Percentiles rank a stretch among this genome's conserved stretches.
Evolutionary conservation across 495 filamentous ascomycete genomes (phyloP).

Genomic region (Penicillium taxi): DNA sequence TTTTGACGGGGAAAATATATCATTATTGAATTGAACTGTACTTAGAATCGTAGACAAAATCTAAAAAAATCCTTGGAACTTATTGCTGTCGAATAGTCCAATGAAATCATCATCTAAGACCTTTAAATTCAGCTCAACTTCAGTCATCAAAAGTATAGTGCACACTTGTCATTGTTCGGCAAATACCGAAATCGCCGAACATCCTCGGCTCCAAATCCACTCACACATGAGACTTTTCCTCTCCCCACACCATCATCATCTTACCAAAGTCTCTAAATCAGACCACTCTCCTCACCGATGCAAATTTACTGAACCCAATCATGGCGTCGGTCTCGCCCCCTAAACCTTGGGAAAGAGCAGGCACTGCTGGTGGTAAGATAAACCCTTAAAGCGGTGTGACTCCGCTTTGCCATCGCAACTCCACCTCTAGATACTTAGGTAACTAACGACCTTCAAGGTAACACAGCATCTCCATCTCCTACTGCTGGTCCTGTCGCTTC

Average conservation of each 20-base stretch:
- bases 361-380: conserved; percentile 51
- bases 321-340: conserved; percentile 70
- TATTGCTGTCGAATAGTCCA: no score
- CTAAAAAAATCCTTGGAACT: no score
- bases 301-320: conserved; percentile 23
- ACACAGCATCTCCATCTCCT: conserved; percentile 29
- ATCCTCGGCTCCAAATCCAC: conserved; percentile 28
- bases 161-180: background rate
- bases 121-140: no score
- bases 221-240: conserved; percentile 13
- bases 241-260: conserved; percentile 13
- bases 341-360: conserved; percentile 88
- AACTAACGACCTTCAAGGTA: conserved; percentile 23
- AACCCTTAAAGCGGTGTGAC: conserved; percentile 4
- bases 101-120: no score
- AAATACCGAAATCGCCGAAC: conserved; percentile 19
- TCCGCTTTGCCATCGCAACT: conserved; percentile 7
- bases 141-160: no score
- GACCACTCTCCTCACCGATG: no score
- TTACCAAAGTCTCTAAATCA: no score
- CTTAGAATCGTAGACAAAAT: background rate
- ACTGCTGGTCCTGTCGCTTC: conserved; percentile 30
- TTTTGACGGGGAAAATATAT: conserved; percentile 6
- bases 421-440: conserved; percentile 1
- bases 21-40: background rate